Base-by-base conservation (phyloP, 108 stramenopile genomes). In the Nannochloropsis gaditana region DNA sequence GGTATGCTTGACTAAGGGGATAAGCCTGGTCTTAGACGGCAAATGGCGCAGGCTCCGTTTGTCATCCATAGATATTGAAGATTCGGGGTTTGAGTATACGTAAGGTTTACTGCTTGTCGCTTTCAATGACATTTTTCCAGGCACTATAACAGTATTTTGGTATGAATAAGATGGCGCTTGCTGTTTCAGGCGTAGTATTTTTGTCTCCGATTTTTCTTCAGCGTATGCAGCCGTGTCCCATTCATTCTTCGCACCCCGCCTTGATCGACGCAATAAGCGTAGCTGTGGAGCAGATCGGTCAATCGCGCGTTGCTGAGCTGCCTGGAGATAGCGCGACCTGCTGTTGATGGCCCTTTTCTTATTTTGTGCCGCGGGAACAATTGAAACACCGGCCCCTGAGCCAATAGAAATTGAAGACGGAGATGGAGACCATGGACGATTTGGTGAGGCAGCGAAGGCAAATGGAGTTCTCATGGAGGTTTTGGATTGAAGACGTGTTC, bases 261-360 rank as follows among this genome's bases (percentile, higher is more conserved):
- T 15, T n/a, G 59, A 73, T 73, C n/a, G 59, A n/a, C 59, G 59
- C 15, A 73, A n/a, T n/a, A 73, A 73, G n/a, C n/a, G 59, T n/a
- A 73, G n/a, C n/a, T 8, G 59, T n/a, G 4, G 59, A 6, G 59
- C 59, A 73, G 59, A 73, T 15, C 59, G 59, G 59, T 15, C 15
- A n/a, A 73, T 73, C 19, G 59, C 59, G 59, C 59, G 59, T 73
- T 73, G 59, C n/a, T 73, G 59, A n/a, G 59, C 59, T 73, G 15
- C 59, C n/a, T 73, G 3, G 19, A 73, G 59, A n/a, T 73, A 73
- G 15, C 1, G 59, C 59, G 59, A 73, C 0, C 19, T 73, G 59
- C n/a, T n/a, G 59, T n/a, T 15, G 59, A 73, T n/a, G 59, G 59
- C 19, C 59, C n/a, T 73, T n/a, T 73, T 15, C 59, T 73, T 8